These are phyloP conservation scores for Raphidocelis subcapitata DNA, from an alignment of 139 green algal genomes.

Conservation along the genomic window DNA sequence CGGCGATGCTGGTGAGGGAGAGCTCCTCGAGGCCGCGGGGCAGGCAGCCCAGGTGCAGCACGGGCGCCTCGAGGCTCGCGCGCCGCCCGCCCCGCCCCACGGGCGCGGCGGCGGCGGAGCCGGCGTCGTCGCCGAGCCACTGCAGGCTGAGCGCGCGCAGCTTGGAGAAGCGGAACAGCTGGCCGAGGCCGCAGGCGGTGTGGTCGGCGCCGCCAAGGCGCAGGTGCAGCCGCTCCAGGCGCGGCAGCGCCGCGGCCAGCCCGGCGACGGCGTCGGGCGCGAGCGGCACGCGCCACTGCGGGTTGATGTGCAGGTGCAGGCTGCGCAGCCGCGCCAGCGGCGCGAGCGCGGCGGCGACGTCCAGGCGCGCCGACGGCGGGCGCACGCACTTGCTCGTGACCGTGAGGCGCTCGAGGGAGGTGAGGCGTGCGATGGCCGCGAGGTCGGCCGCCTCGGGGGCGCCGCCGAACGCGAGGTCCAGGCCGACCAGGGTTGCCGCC, in stretches of 20 bases:
- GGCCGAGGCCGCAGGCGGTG: slow-evolving; percentile 3
- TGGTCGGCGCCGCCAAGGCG: slow-evolving; percentile 18
- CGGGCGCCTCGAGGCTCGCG: slow-evolving; percentile 6
- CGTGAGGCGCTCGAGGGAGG: slow-evolving; percentile 14
- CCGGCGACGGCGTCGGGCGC: background rate
- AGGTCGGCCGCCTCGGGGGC: slow-evolving; percentile 19
- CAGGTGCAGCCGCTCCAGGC: slow-evolving; percentile 27
- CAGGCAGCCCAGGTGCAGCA: slow-evolving; percentile 5
- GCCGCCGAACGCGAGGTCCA: slow-evolving; percentile 25
- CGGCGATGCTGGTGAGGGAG: slow-evolving; percentile 21
- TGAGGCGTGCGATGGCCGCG: slow-evolving; percentile 5
- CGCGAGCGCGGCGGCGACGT: background rate
- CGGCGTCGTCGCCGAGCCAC: slow-evolving; percentile 24
- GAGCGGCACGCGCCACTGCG: slow-evolving; percentile 20
- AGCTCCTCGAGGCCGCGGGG: slow-evolving; percentile 20
- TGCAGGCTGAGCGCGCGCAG: slow-evolving; percentile 7
- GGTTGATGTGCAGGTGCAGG: slow-evolving; percentile 32
- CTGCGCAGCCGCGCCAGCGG: slow-evolving; percentile 6
- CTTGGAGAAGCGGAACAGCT: background rate
- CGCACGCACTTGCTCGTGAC: slow-evolving; percentile 20
- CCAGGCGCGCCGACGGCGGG: background rate
- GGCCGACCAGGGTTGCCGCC: slow-evolving; percentile 3
- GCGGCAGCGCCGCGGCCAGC: slow-evolving; percentile 20
- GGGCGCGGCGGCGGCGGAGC: background rate
- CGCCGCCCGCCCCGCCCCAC: slow-evolving; percentile 1